Percentiles rank a stretch among this genome's conserved stretches.
These are phyloP conservation scores for Blepharisma stoltei DNA, from an alignment of 73 alveolate genomes.

Conservation along the genomic window DNA sequence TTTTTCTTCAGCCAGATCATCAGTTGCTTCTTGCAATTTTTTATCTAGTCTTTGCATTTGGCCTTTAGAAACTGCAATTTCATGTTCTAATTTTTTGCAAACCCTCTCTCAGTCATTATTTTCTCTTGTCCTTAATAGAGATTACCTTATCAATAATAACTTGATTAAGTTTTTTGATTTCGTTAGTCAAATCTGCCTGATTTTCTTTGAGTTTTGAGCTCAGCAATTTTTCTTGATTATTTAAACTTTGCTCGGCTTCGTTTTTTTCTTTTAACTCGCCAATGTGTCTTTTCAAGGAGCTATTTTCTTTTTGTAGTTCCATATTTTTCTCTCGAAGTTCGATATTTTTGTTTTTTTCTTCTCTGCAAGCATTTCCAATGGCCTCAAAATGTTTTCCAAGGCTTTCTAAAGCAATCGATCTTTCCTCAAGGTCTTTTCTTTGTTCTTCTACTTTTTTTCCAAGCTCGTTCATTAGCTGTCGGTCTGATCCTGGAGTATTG, in stretches of 20 bases:
- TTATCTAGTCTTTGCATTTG: not conserved
- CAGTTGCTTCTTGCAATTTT: not conserved
- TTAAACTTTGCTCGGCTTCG: too few relatives aligned
- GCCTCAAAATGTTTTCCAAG: not conserved
- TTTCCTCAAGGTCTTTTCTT: constrained; percentile 7
- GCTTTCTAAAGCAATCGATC: not conserved
- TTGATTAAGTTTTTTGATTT: not conserved
- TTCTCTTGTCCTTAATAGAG: constrained; percentile 1
- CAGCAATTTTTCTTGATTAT: too few relatives aligned
- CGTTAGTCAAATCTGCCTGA: not conserved
- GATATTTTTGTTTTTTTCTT: not conserved
- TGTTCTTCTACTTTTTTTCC: not conserved
- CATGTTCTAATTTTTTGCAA: not conserved
- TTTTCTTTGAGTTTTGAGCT: too few relatives aligned
- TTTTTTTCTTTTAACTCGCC: not conserved
- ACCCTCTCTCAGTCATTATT: not conserved
- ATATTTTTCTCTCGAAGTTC: not conserved
- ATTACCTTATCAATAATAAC: not conserved
- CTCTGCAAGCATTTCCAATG: not conserved
- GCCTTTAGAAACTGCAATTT: not conserved
- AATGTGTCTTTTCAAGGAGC: not conserved
- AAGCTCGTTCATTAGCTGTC: not conserved
- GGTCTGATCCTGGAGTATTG: not conserved
- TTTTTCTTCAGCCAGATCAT: constrained; percentile 2
- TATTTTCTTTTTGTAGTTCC: not conserved